These are phyloP conservation scores for Daedalea quercina DNA, from an alignment of 768 basidiomycete genomes.

Conservation along the genomic window DNA sequence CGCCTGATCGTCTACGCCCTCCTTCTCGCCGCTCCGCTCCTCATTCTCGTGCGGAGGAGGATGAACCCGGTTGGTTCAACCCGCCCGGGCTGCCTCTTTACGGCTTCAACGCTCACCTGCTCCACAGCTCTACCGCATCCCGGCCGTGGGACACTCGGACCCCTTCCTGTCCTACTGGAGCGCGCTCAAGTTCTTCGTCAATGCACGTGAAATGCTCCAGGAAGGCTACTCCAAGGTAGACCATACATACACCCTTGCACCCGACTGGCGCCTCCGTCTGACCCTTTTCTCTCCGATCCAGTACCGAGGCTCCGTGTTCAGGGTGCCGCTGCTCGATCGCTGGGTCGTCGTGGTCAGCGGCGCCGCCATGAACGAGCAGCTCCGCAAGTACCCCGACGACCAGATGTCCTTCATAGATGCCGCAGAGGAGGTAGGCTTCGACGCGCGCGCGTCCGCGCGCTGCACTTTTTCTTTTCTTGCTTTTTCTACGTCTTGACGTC, in stretches of 20 bases:
- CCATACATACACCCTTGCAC: not conserved
- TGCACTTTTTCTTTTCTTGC: not conserved
- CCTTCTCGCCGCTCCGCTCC: not conserved
- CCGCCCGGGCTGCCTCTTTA: too few relatives aligned
- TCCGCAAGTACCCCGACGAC: conserved; percentile 40
- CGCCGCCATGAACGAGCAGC: conserved; percentile 38
- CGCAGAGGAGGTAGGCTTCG: conserved; percentile 31
- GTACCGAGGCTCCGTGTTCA: conserved; percentile 26
- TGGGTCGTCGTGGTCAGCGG: conserved; percentile 43
- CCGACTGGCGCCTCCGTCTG: not conserved
- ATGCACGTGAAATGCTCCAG: conserved; percentile 19
- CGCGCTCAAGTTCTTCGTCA: conserved; percentile 11
- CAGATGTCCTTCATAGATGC: conserved; percentile 35
- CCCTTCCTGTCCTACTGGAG: conserved; percentile 23
- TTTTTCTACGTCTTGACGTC: not conserved
- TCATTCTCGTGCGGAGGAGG: conserved; percentile 1
- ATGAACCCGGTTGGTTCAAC: conserved; percentile 5
- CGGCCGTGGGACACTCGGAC: conserved; percentile 20
- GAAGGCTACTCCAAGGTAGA: conserved; percentile 26
- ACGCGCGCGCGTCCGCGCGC: not conserved
- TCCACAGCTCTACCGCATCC: conserved; percentile 23
- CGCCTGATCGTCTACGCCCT: not conserved
- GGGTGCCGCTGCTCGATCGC: conserved; percentile 33
- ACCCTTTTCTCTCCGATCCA: not conserved
- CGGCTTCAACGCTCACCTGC: too few relatives aligned